Percentiles rank a stretch among this genome's conserved stretches.
phyloP scores from a whole-genome alignment of 169 alveolate genomes.

The Cyclospora cayetanensis region DNA sequence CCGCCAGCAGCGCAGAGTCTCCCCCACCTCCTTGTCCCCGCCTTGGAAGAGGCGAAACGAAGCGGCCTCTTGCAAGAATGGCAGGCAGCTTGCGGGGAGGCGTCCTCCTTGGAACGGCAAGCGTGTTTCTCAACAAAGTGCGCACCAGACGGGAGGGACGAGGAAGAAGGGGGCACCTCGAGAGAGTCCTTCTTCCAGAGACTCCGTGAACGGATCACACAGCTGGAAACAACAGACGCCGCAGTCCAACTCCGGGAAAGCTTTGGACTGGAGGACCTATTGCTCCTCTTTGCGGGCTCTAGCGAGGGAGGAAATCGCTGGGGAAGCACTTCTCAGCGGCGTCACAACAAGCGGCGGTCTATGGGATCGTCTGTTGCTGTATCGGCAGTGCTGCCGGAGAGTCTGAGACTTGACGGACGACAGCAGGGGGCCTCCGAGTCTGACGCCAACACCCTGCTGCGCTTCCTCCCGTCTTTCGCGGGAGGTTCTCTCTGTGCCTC shows the following conservation, averaged over 20 bases:
- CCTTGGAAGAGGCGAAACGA: too few relatives aligned
- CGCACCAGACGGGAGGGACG: too few relatives aligned
- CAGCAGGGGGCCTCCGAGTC: not conserved
- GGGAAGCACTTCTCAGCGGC: too few relatives aligned
- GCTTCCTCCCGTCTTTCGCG: not conserved
- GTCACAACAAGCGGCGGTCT: too few relatives aligned
- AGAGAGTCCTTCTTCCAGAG: too few relatives aligned
- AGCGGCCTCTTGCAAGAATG: too few relatives aligned
- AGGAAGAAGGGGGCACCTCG: too few relatives aligned
- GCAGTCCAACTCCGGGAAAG: too few relatives aligned
- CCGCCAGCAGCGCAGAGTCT: slow-evolving; percentile 24
- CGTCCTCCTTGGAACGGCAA: too few relatives aligned
- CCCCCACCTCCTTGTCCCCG: slow-evolving; percentile 24
- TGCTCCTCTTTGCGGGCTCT: slow-evolving; percentile 12
- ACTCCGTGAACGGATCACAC: too few relatives aligned
- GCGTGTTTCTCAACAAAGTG: too few relatives aligned
- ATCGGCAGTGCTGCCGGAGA: not conserved
- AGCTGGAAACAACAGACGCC: not conserved
- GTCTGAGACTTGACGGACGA: not conserved
- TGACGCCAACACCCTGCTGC: not conserved
- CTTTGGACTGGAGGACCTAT: slow-evolving; percentile 10
- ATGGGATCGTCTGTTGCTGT: slow-evolving; percentile 13
- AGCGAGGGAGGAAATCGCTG: not conserved
- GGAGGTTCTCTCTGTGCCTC: not conserved
- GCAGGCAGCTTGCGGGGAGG: too few relatives aligned